Evolutionary conservation across 331 rosid species (phyloP).

Genomic region (Ulmus americana): DNA sequence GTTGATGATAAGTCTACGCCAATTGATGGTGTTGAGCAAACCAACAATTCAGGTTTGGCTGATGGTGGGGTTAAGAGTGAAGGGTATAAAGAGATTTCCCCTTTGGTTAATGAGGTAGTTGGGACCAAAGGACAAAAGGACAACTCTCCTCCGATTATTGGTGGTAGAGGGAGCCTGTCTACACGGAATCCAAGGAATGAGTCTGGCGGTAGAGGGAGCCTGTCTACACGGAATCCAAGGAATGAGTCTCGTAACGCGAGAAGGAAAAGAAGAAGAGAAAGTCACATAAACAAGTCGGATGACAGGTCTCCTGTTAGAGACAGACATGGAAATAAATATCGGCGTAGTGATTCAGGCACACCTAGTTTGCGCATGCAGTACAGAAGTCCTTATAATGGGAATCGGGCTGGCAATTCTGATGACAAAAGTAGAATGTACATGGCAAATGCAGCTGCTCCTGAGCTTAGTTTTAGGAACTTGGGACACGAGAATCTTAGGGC

Average conservation of each 20-base stretch:
- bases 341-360: too few species aligned
- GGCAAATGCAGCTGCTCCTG: conserved; percentile 17
- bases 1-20: conserved; percentile 12
- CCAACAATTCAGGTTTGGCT: conserved; percentile 12
- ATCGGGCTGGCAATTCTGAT: not conserved
- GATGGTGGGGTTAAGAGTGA: not conserved
- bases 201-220: conserved; percentile 28
- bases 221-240: conserved; percentile 22
- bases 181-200: conserved; percentile 28
- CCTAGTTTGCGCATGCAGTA: too few species aligned
- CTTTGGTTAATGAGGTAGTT: conserved; percentile 15
- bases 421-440: conserved; percentile 20
- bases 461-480: conserved; percentile 25
- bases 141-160: conserved; percentile 10
- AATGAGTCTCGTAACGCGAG: conserved; percentile 18
- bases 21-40: conserved; percentile 7
- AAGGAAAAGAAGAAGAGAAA: conserved; percentile 18
- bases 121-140: conserved; percentile 22
- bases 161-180: conserved; percentile 28
- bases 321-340: not conserved
- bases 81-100: conserved; percentile 1
- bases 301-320: conserved; percentile 20
- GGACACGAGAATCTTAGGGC: conserved; percentile 27
- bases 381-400: conserved; percentile 20
- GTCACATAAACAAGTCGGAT: conserved; percentile 14